These are phyloP conservation scores for Apophysomyces sp. DNA, from an alignment of 371 early-diverging fungal species.

Conservation along the genomic window DNA sequence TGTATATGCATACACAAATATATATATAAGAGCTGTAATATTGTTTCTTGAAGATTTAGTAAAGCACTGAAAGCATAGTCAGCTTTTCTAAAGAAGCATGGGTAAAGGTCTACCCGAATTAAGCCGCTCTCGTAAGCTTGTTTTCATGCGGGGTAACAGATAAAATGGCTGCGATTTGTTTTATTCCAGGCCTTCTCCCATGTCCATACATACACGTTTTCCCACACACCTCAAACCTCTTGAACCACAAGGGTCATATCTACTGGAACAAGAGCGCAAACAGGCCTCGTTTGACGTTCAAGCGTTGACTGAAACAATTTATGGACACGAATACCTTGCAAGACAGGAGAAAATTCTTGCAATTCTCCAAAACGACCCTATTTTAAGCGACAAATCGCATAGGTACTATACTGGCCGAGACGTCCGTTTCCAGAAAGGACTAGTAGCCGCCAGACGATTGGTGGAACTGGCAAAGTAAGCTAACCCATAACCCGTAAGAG, in stretches of 20 bases:
- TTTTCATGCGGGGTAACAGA: constrained; percentile 18
- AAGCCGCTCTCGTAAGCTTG: constrained; percentile 10
- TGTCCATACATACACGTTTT: constrained; percentile 27
- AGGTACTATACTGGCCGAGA: constrained; percentile 56
- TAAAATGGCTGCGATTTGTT: constrained; percentile 2
- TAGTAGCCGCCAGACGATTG: constrained; percentile 49
- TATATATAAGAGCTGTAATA: too few species aligned
- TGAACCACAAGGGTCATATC: constrained; percentile 49
- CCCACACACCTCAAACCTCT: constrained; percentile 52
- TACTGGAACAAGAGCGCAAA: constrained; percentile 43
- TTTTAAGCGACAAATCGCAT: constrained; percentile 53
- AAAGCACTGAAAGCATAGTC: too few species aligned
- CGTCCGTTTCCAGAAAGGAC: constrained; percentile 47
- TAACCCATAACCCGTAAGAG: too few species aligned
- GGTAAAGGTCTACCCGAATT: constrained; percentile 21
- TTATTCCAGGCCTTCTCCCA: constrained; percentile 6
- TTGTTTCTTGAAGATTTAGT: too few species aligned
- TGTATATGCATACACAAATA: too few species aligned
- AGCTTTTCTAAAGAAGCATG: too few species aligned
- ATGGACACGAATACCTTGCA: constrained; percentile 30
- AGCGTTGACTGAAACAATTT: constrained; percentile 39
- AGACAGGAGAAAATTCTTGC: constrained; percentile 39
- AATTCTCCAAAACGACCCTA: constrained; percentile 54
- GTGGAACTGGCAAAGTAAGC: constrained; percentile 49
- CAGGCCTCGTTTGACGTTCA: constrained; percentile 37